A percentile compares a stretch with the other conserved stretches of the same genome.
Conservation (phyloP, 176 grass and related monocot species). For the Avena insularis region DNA sequence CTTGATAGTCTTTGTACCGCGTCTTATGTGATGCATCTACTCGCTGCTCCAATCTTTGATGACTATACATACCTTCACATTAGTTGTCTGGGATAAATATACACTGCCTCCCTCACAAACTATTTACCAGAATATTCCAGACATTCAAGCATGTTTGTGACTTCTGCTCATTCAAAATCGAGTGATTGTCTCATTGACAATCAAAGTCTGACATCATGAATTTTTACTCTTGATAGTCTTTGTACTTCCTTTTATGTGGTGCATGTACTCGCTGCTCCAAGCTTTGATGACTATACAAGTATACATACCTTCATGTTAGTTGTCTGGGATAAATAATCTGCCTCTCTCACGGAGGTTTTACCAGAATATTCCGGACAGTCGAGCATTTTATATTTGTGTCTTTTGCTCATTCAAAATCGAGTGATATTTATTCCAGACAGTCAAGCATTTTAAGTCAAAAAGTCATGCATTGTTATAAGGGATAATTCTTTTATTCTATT, state of each 20-base stretch:
- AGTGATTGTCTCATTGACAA: neutral
- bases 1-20: neutral
- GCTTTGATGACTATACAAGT: neutral
- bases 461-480: neutral
- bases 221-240: neutral
- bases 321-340: neutral
- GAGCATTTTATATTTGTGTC: constrained; percentile 6
- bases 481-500: constrained; percentile 3
- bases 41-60: neutral
- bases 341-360: neutral
- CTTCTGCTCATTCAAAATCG: neutral
- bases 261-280: neutral
- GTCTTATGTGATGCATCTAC: constrained; percentile 4
- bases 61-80: neutral
- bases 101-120: neutral
- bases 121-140: neutral
- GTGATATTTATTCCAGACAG: neutral
- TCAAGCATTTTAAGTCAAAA: neutral
- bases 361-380: neutral
- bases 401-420: neutral
- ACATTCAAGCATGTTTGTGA: neutral
- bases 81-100: constrained; percentile 1
- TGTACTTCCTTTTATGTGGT: neutral
- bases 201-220: neutral
- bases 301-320: neutral